These are phyloP conservation scores for Pythium oligandrum DNA, from an alignment of 352 stramenopile species.

Conservation along the genomic window DNA sequence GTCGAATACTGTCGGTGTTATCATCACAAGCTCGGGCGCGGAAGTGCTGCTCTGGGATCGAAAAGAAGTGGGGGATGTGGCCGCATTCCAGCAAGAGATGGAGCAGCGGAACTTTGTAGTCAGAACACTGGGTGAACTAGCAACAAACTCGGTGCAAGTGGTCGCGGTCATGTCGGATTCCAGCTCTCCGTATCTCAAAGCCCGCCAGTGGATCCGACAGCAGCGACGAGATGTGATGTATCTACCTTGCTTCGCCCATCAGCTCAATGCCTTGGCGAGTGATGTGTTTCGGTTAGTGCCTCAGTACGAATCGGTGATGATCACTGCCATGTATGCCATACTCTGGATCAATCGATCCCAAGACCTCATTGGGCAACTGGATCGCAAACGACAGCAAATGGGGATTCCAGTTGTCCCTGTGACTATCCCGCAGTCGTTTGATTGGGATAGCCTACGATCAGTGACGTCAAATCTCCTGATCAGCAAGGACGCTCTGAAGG, in stretches of 20 bases:
- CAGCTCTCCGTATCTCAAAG: conserved; percentile 2
- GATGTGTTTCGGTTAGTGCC: conserved; percentile 14
- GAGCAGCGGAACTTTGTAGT: neutral
- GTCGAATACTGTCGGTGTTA: conserved; percentile 1
- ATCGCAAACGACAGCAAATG: too few species aligned
- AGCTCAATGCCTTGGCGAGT: conserved; percentile 11
- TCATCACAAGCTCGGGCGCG: conserved; percentile 11
- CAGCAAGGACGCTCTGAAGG: conserved; percentile 10
- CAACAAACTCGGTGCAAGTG: conserved; percentile 5
- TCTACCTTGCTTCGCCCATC: conserved; percentile 15
- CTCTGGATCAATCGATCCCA: too few species aligned
- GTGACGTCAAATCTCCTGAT: conserved; percentile 9
- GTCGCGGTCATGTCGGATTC: conserved; percentile 13
- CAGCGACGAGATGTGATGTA: conserved; percentile 17
- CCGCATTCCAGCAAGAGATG: neutral
- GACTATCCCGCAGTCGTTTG: conserved; percentile 1
- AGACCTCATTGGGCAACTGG: too few species aligned
- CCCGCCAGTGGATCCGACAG: conserved; percentile 2
- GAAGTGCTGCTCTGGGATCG: conserved; percentile 3
- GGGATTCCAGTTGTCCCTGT: neutral
- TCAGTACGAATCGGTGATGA: conserved; percentile 3
- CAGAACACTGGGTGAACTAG: neutral
- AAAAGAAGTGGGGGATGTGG: conserved; percentile 5
- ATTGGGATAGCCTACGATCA: conserved; percentile 9
- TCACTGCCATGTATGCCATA: neutral